phyloP scores from a whole-genome alignment of 2,329 filamentous ascomycete genomes.

The Cladorrhinum sp. region DNA sequence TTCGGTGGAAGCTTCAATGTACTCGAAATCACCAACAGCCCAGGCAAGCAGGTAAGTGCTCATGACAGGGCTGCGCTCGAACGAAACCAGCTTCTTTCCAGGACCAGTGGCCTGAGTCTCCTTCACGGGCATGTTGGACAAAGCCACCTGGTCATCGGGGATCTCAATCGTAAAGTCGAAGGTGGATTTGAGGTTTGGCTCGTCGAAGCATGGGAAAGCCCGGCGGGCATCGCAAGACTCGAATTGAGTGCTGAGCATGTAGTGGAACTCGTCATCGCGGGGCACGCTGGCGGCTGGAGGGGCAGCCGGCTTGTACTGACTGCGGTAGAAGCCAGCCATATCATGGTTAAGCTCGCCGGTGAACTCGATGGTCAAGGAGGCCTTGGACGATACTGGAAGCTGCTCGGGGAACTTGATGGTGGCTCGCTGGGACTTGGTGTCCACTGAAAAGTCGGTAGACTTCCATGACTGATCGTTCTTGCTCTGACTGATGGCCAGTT shows the following conservation, averaged over 20 bases:
- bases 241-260: slow-evolving; percentile 94
- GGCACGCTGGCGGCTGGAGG: slow-evolving; percentile 74
- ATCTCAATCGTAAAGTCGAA: slow-evolving; percentile 94
- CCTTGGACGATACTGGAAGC: slow-evolving; percentile 64
- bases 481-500: slow-evolving; percentile 56
- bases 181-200: slow-evolving; percentile 93
- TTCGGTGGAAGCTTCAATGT: slow-evolving; percentile 86
- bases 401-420: slow-evolving; percentile 71
- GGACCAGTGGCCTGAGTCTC: slow-evolving; percentile 55
- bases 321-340: slow-evolving; percentile 93
- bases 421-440: slow-evolving; percentile 79
- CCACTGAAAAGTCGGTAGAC: slow-evolving; percentile 70
- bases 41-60: slow-evolving; percentile 88
- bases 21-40: slow-evolving; percentile 96
- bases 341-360: slow-evolving; percentile 82
- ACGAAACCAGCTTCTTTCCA: slow-evolving; percentile 71
- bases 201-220: slow-evolving; percentile 97
- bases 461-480: slow-evolving; percentile 56
- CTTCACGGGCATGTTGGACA: slow-evolving; percentile 96
- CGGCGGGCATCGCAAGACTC: slow-evolving; percentile 93
- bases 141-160: slow-evolving; percentile 79
- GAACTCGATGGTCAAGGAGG: slow-evolving; percentile 60
- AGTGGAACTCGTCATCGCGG: slow-evolving; percentile 63
- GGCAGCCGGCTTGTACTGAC: slow-evolving; percentile 75
- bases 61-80: slow-evolving; percentile 85